phyloP scores from a whole-genome alignment of 1,139 yeast genomes.

The Suhomyces chickasaworum region DNA sequence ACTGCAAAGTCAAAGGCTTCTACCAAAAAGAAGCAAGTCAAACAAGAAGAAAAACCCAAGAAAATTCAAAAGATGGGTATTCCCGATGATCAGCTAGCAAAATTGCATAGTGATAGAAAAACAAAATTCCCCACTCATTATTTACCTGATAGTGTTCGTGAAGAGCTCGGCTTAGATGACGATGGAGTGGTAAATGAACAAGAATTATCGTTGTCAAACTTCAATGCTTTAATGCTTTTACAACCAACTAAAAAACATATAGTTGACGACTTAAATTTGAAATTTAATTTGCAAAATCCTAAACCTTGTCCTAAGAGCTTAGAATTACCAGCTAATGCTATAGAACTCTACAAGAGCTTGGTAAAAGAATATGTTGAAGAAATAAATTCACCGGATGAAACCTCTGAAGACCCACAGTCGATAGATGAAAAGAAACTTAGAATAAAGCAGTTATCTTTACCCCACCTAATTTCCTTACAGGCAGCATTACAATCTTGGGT shows the following conservation, averaged over 20 bases:
- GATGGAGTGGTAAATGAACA: constrained; percentile 13
- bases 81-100: constrained; percentile 7
- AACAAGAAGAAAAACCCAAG: constrained; percentile 7
- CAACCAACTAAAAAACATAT: constrained; percentile 45
- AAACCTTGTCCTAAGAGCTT: constrained; percentile 35
- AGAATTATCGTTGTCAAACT: constrained; percentile 13
- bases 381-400: constrained; percentile 24
- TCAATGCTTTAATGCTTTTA: constrained; percentile 22
- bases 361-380: constrained; percentile 19
- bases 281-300: constrained; percentile 44
- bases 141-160: constrained; percentile 35
- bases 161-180: constrained; percentile 24
- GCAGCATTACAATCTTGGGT: constrained; percentile 72
- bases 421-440: constrained; percentile 11
- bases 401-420: constrained; percentile 5
- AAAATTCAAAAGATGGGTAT: constrained; percentile 7
- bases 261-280: constrained; percentile 39
- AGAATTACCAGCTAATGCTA: constrained; percentile 36
- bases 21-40: constrained; percentile 9
- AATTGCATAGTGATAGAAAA: constrained; percentile 11
- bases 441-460: constrained; percentile 24
- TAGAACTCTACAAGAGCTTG: constrained; percentile 25
- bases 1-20: constrained; percentile 3
- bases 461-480: constrained; percentile 23
- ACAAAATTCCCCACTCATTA: constrained; percentile 40